Evolutionary conservation across 306 rosid genomes (phyloP), one percentile per base, ranked within the genome.

Genomic region (Abrus pulchellus): DNA sequence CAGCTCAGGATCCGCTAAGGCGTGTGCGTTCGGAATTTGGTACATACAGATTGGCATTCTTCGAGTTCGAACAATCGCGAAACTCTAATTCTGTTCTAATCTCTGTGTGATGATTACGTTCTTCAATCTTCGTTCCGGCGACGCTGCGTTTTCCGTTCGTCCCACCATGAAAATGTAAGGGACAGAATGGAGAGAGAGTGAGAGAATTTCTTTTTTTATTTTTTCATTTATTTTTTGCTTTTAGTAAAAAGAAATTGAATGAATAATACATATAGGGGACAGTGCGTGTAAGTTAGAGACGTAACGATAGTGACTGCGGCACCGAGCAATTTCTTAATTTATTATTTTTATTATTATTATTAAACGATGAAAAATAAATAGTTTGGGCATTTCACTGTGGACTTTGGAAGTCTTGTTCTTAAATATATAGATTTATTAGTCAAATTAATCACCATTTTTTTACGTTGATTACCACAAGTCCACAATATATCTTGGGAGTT

Each of bases 1-100:
- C 3, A 96, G 94, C 84, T 93, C 93, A 73, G 97, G 97, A 93
- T 93, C 94, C 71, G 94, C 90, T 87, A 96, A 90, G 50, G 85
- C 83, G 75, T 88, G 90, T 88, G 92, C 93, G 79, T 84, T 87
- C 83, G 87, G 85, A 79, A 96, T 82, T 83, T 80, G 89, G 85
- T 89, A 90, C 83, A 97, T 86, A 4, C 92, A 82, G 50, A 96
- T 80, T 75, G 99, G 99, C 99, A 96, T 89, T 78, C 68, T 80
- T 14, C 33, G 0, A 45, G 36, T 63, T 83, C 13, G 50, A 29
- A 49, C 30, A 60, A 32, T 38, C 27, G 1, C 5, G 12, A 82
- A 86, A 63, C 88, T 74, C 86, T 86, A 80, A 38, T 54, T 65
- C 0, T 30, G 72, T 28, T 68, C 3, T 52, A 44, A 33, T 68